Percentiles rank a stretch among this genome's conserved stretches.
phyloP scores from a whole-genome alignment of 257 asterid genomes.

The Agastache rugosa region DNA sequence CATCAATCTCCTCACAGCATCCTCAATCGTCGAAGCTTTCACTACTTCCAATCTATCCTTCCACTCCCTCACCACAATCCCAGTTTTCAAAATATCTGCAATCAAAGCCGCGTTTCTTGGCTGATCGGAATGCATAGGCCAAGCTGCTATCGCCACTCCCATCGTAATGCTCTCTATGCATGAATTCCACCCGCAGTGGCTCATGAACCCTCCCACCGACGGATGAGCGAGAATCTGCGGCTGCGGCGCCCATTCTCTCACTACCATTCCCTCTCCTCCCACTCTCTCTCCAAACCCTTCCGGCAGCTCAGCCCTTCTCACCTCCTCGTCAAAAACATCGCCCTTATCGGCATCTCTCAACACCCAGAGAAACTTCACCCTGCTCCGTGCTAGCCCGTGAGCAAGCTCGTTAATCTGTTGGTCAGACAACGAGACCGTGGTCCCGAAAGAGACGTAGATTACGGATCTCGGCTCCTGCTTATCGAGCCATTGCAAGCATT shows the following conservation, averaged over 20 bases:
- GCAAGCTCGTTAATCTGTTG: conserved; percentile 40
- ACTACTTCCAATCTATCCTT: conserved; percentile 28
- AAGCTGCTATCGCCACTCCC: conserved; percentile 47
- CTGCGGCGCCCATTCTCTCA: conserved; percentile 59
- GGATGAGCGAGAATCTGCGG: conserved; percentile 42
- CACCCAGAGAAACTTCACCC: conserved; percentile 50
- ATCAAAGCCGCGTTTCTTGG: conserved; percentile 38
- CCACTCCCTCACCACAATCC: conserved; percentile 44
- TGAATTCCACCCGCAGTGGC: conserved; percentile 55
- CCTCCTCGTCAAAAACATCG: conserved; percentile 37
- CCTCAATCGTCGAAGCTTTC: conserved; percentile 29
- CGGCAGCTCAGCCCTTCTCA: conserved; percentile 41
- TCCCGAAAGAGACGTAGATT: conserved; percentile 37
- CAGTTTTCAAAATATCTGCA: conserved; percentile 30
- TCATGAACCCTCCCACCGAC: conserved; percentile 48
- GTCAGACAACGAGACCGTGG: conserved; percentile 29
- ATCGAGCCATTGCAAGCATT: conserved; percentile 43
- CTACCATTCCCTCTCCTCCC: conserved; percentile 40
- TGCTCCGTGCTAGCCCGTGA: conserved; percentile 31
- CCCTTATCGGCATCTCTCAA: conserved; percentile 53
- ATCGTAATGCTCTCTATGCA: conserved; percentile 51
- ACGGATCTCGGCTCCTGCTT: conserved; percentile 33
- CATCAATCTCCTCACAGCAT: conserved; percentile 41
- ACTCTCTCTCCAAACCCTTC: conserved; percentile 44
- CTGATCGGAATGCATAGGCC: conserved; percentile 61